A percentile compares a stretch with the other conserved stretches of the same genome.
phyloP scores from a whole-genome alignment of 805 yeast genomes.

The Lipomyces starkeyi region DNA sequence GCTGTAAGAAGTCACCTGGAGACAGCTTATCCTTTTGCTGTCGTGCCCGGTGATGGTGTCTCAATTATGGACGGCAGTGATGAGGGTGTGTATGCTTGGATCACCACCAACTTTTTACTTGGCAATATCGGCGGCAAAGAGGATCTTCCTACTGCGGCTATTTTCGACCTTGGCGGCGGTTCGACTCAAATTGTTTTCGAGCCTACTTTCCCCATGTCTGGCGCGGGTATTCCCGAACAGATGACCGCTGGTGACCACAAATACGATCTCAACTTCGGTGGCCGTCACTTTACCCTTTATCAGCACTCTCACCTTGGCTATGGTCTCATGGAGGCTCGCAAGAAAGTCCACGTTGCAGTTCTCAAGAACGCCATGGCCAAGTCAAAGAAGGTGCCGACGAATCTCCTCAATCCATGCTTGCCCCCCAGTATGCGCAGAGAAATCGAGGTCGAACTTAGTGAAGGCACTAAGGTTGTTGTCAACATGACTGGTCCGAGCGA shows the following conservation, averaged over 20 bases:
- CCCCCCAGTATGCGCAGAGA: constrained; percentile 73
- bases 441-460: constrained; percentile 60
- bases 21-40: constrained; percentile 86
- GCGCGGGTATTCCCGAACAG: constrained; percentile 55
- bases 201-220: constrained; percentile 63
- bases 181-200: constrained; percentile 98
- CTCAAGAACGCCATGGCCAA: constrained; percentile 50
- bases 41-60: constrained; percentile 84
- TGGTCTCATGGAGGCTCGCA: constrained; percentile 94
- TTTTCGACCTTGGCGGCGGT: constrained; percentile 97
- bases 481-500: constrained; percentile 68
- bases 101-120: constrained; percentile 88
- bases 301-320: constrained; percentile 96
- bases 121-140: constrained; percentile 88
- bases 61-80: constrained; percentile 95
- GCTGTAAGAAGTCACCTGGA: constrained; percentile 81
- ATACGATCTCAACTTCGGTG: constrained; percentile 79
- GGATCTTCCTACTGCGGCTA: constrained; percentile 89
- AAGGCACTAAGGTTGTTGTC: constrained; percentile 52
- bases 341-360: constrained; percentile 72
- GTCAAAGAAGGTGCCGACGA: constrained; percentile 20
- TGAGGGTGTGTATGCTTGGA: constrained; percentile 99
- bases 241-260: constrained; percentile 90
- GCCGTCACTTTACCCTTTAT: constrained; percentile 77
- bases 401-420: constrained; percentile 80